Evolutionary conservation across 2,329 filamentous ascomycete genomes (phyloP).

Genomic region (Aspergillus sojae): DNA sequence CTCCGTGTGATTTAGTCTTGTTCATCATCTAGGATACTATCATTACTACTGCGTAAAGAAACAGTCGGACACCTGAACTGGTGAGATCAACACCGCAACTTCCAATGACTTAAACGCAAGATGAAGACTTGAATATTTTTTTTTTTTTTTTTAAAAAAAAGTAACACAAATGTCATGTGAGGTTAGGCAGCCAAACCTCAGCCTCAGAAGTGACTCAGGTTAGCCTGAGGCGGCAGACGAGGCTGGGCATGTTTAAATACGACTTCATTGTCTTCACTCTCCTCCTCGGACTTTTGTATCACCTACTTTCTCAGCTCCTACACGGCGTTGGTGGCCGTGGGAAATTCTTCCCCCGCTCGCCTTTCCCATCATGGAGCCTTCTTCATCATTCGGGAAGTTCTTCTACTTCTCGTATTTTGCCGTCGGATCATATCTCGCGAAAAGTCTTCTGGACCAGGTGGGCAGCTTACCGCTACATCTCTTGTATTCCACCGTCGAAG

Average conservation of each 20-base stretch:
- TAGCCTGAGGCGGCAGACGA: background rate
- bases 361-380: background rate
- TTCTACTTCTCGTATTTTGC: conserved; percentile 10
- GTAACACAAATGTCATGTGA: conserved; percentile 1
- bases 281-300: background rate
- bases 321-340: background rate
- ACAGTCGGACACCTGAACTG: background rate
- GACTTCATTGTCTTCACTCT: background rate
- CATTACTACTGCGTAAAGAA: background rate
- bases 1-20: no score
- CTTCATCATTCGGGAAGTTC: conserved; percentile 1
- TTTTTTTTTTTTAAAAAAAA: background rate
- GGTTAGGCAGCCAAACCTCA: background rate
- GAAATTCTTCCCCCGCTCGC: background rate
- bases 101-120: background rate
- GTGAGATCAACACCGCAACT: background rate
- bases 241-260: background rate
- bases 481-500: conserved; percentile 9
- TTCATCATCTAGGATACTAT: no score
- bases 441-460: conserved; percentile 6
- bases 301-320: background rate
- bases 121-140: no score
- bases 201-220: background rate
- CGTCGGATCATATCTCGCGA: conserved; percentile 7
- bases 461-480: conserved; percentile 3